Evolutionary conservation across 2,329 filamentous ascomycete species (phyloP), one percentile per base, ranked within the genome.

Genomic region (Xylaria sp.): DNA sequence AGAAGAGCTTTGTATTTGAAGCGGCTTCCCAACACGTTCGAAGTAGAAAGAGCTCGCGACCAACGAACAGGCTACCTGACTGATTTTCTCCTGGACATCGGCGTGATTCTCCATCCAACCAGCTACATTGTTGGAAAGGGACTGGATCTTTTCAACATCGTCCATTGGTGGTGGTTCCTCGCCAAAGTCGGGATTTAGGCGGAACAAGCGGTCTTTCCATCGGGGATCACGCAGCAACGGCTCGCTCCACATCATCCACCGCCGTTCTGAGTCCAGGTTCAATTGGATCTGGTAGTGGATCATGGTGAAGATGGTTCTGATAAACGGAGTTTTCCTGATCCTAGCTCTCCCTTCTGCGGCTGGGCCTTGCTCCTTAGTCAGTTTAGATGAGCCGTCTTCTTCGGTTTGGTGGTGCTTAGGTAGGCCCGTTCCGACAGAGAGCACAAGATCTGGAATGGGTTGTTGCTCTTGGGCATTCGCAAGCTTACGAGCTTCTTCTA

Each of bases 21-120:
- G 4, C 30, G 30, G 36, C 36, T 2, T 39, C 36, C 36, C 36
- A 39, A 39, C 36, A 13, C 45, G 58, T 15, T 50, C 43, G 30
- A 18, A 60, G 58, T 60, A 60, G 30, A 60, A 60, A 2, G 58
- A 60, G 46, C 58, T 60, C 4, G 58, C 58, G 28, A 60, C 58
- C 6, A 60, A 30, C 4, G n/a, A 23, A 10, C 58, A 50, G 3
- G 58, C 58, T 2, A 60, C 18, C 12, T 52, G 13, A 4, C 30
- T 41, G 30, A 50, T 60, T 25, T 36, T 13, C 25, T 4, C 58
- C 39, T 41, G 10, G 12, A 13, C 39, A 12, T 12, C 39, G 4
- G 8, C 57, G 6, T 4, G 20, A 4, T 32, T 48, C 9, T 46
- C n/a, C 2, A 60, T 60, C 57, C 57, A 60, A 23, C 57, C 57